phyloP scores from a whole-genome alignment of 1,139 yeast species.

The Pneumocystis canis region DNA sequence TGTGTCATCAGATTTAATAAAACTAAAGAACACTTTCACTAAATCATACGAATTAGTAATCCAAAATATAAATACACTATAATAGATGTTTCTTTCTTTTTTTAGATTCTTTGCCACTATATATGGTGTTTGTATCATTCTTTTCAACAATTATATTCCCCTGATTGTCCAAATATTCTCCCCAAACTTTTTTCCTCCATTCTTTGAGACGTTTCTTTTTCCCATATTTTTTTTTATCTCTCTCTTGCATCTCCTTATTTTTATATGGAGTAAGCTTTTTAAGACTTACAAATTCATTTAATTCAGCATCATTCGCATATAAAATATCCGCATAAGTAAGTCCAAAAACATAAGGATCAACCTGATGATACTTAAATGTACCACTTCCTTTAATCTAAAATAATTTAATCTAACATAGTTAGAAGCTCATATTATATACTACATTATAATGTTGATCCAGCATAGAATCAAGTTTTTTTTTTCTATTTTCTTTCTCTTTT shows the following conservation, averaged over 20 bases:
- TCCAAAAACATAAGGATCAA: slow-evolving; percentile 88
- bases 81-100: not conserved
- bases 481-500: slow-evolving; percentile 46
- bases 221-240: slow-evolving; percentile 71
- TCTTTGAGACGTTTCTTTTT: slow-evolving; percentile 71
- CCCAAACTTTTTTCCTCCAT: slow-evolving; percentile 79
- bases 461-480: slow-evolving; percentile 55
- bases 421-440: slow-evolving; percentile 28
- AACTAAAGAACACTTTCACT: not conserved
- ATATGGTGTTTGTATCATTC: not conserved
- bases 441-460: slow-evolving; percentile 33
- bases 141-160: not conserved
- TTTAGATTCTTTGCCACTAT: not conserved
- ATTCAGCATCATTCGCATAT: slow-evolving; percentile 72
- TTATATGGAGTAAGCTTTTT: slow-evolving; percentile 91
- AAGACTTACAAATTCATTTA: slow-evolving; percentile 71
- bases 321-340: slow-evolving; percentile 74
- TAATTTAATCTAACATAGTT: slow-evolving; percentile 25
- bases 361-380: slow-evolving; percentile 78
- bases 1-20: slow-evolving; percentile 8
- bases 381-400: slow-evolving; percentile 39
- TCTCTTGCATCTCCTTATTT: slow-evolving; percentile 52
- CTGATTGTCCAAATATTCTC: not conserved
- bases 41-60: not conserved
- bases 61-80: not conserved